Conservation (phyloP, 2,329 filamentous ascomycete genomes). For the Cercospora sojina region DNA sequence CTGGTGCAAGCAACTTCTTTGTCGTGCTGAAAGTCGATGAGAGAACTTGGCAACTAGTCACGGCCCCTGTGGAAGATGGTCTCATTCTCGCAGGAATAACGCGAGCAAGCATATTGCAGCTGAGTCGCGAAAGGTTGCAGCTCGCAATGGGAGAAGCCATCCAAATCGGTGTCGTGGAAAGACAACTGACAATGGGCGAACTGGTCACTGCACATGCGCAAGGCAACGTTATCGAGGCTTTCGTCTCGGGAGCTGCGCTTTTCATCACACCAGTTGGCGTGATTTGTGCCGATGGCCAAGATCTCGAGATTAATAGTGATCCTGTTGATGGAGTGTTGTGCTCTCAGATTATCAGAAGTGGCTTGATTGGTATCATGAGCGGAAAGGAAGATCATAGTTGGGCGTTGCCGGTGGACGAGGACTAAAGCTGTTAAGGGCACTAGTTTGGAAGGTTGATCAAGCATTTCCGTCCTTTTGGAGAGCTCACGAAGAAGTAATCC, state of each 20-base stretch:
- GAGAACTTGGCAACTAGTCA: conserved; percentile 68
- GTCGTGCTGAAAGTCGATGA: conserved; percentile 67
- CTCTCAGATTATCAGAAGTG: conserved; percentile 40
- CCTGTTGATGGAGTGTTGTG: conserved; percentile 41
- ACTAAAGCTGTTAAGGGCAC: neutral
- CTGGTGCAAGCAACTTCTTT: conserved; percentile 90
- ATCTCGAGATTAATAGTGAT: conserved; percentile 41
- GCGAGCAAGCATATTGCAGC: conserved; percentile 70
- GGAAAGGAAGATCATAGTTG: conserved; percentile 45
- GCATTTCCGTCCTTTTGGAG: conserved; percentile 21
- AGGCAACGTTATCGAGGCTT: conserved; percentile 62
- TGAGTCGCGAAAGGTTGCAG: conserved; percentile 62
- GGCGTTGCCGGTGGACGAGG: conserved; percentile 43
- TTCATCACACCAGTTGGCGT: conserved; percentile 45
- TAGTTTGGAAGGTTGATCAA: conserved; percentile 14
- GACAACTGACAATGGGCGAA: conserved; percentile 26
- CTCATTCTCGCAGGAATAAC: conserved; percentile 84
- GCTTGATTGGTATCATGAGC: conserved; percentile 49
- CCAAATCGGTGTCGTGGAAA: conserved; percentile 27
- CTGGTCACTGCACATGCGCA: conserved; percentile 20
- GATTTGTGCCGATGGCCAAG: conserved; percentile 43
- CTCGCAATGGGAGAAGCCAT: conserved; percentile 24
- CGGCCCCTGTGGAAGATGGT: conserved; percentile 74
- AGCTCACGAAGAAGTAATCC: conserved; percentile 23
- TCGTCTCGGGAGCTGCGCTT: conserved; percentile 75